Percentiles rank a stretch among this genome's conserved stretches.
phyloP scores from a whole-genome alignment of 805 yeast genomes.

The Phaffomyces antillensis region DNA sequence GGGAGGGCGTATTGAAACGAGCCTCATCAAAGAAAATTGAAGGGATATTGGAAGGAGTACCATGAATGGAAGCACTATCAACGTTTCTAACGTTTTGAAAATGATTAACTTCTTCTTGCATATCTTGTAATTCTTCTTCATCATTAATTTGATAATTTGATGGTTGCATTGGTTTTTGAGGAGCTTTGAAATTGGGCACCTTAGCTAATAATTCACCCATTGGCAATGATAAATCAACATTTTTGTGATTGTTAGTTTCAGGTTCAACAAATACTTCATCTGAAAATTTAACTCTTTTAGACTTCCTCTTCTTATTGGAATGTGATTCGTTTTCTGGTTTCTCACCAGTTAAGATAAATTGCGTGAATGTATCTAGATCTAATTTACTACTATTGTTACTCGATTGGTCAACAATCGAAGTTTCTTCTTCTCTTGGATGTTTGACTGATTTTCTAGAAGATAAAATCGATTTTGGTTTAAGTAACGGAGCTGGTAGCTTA shows the following conservation, averaged over 20 bases:
- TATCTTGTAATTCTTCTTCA: conserved; percentile 62
- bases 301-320: conserved; percentile 28
- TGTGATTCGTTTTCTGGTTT: conserved; percentile 38
- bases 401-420: conserved; percentile 16
- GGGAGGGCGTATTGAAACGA: conserved; percentile 11
- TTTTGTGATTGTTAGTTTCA: neutral
- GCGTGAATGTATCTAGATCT: conserved; percentile 82
- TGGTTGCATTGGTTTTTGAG: neutral
- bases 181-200: conserved; percentile 26
- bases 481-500: conserved; percentile 52
- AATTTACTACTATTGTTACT: conserved; percentile 31
- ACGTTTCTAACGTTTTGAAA: conserved; percentile 68
- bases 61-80: conserved; percentile 68
- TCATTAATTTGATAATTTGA: conserved; percentile 44
- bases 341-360: conserved; percentile 76
- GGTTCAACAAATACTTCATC: conserved; percentile 41
- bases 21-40: conserved; percentile 26
- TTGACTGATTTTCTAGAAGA: conserved; percentile 52
- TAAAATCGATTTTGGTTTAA: conserved; percentile 74
- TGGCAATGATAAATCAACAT: conserved; percentile 57
- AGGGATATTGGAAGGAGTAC: conserved; percentile 55
- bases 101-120: conserved; percentile 67
- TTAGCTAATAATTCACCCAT: conserved; percentile 65
- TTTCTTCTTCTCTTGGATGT: conserved; percentile 32
- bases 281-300: conserved; percentile 65